These are phyloP conservation scores for Trichoderma sp. DNA, from an alignment of 2,329 filamentous ascomycete genomes.

Conservation along the genomic window DNA sequence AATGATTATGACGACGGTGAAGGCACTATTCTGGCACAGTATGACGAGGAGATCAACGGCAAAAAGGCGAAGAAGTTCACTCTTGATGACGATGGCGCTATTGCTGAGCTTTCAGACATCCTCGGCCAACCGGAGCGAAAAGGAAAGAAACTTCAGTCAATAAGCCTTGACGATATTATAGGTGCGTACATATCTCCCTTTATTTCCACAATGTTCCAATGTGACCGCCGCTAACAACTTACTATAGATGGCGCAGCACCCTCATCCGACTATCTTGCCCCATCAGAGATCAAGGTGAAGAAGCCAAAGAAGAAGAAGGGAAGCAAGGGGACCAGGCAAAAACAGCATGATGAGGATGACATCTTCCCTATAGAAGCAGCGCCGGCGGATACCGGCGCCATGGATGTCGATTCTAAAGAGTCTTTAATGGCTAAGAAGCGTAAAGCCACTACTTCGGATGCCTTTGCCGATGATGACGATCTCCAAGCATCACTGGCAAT, in stretches of 20 bases:
- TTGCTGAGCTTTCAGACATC: slow-evolving; percentile 61
- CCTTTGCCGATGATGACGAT: slow-evolving; percentile 88
- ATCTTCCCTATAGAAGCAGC: slow-evolving; percentile 49
- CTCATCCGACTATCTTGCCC: slow-evolving; percentile 83
- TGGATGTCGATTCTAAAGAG: slow-evolving; percentile 74
- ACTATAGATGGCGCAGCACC: slow-evolving; percentile 35
- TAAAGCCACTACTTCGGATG: slow-evolving; percentile 64
- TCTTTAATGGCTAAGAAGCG: slow-evolving; percentile 58
- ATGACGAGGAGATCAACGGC: slow-evolving; percentile 91
- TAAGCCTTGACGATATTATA: slow-evolving; percentile 79
- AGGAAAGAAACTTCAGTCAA: slow-evolving; percentile 63
- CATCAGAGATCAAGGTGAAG: slow-evolving; percentile 86
- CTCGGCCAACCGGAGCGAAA: slow-evolving; percentile 55
- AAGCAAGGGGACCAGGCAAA: slow-evolving; percentile 72
- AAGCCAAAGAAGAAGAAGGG: slow-evolving; percentile 98
- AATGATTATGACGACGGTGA: slow-evolving; percentile 68
- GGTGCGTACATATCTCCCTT: slow-evolving; percentile 38
- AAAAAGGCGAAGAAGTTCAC: slow-evolving; percentile 90
- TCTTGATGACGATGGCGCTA: slow-evolving; percentile 74
- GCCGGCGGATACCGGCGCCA: slow-evolving; percentile 51
- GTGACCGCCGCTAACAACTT: not conserved
- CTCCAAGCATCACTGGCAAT: slow-evolving; percentile 81
- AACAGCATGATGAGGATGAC: slow-evolving; percentile 64
- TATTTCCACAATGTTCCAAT: not conserved
- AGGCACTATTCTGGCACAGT: slow-evolving; percentile 77